Evolutionary conservation across 2,329 filamentous ascomycete genomes (phyloP), one percentile per base, ranked within the genome.

Genomic region (Penicillium thymicola): DNA sequence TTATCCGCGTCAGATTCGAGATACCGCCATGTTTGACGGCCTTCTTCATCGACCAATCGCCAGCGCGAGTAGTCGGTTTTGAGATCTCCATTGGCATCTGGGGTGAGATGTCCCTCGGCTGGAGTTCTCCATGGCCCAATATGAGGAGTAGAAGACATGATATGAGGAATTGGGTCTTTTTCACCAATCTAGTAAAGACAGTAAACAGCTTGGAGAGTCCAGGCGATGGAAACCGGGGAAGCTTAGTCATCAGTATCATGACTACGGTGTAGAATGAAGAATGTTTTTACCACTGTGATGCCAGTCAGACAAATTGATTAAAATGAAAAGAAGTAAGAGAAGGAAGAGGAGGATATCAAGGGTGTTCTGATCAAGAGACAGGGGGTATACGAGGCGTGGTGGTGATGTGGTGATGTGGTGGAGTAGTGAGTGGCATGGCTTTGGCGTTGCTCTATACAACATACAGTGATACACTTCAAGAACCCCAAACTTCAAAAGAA

Each of bases 1-100:
- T 81, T 76, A 54, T 89, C 86, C 57, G 90, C 81, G 52, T 94
- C 88, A 10, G 85, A 84, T 60, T 83, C 77, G 3, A 99, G 79
- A 70, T 97, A 99, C 68, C 94, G 89, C 94, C 94, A 99, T 49
- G 90, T 96, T 67, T 97, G 92, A 54, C 89, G 83, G 47, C 94
- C 93, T 50, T 85, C 82, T 58, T 96, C 90, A 68, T 95, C 88
- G 59, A 85, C 83, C 71, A 97, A 77, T 59, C 94, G 85, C 94
- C 94, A 99, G 74, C 89, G 82, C 8, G 85, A 83, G 63, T 85
- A 84, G 74, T 99, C 93, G 5, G 92, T 97, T 69, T 83, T 85
- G 38, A 71, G 58, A 54, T 76, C 73, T 47, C 72, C 71, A 57
- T 72, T 70, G 18, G 58, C 61, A 55, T 75, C 72, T 11, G 62